phyloP scores from a whole-genome alignment of 805 yeast species.

The Novakomyces olei region DNA sequence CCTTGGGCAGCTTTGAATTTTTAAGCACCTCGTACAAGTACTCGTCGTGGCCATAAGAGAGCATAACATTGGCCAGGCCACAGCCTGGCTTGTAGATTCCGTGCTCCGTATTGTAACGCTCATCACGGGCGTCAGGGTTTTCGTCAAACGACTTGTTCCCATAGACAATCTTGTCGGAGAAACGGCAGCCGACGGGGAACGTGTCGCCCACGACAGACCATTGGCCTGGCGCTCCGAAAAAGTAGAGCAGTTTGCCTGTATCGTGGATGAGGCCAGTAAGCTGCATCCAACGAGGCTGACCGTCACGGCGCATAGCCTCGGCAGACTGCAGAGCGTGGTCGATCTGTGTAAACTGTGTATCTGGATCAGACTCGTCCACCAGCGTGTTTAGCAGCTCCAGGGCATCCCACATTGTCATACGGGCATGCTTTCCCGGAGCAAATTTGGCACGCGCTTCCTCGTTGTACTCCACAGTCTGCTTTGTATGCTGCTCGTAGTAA shows the following conservation, averaged over 20 bases:
- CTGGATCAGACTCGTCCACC: conserved; percentile 54
- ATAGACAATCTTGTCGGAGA: conserved; percentile 35
- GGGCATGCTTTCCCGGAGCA: conserved; percentile 42
- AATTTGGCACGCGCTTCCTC: conserved; percentile 50
- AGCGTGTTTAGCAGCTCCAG: conserved; percentile 35
- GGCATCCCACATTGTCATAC: conserved; percentile 55
- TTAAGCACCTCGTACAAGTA: conserved; percentile 55
- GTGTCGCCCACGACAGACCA: conserved; percentile 72
- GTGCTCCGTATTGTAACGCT: conserved; percentile 40
- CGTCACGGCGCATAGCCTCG: conserved; percentile 45
- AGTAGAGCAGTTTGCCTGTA: conserved; percentile 44
- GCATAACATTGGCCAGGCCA: conserved; percentile 47
- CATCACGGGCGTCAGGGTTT: conserved; percentile 41
- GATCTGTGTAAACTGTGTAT: conserved; percentile 49
- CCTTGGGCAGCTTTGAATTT: conserved; percentile 36
- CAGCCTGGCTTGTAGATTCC: conserved; percentile 45
- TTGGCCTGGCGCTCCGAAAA: conserved; percentile 50
- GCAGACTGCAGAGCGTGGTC: conserved; percentile 61
- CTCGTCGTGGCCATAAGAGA: conserved; percentile 65
- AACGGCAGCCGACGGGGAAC: conserved; percentile 52
- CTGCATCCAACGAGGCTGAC: conserved; percentile 57
- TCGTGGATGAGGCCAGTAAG: conserved; percentile 52
- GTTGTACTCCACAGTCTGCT: conserved; percentile 51
- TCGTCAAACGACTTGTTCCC: conserved; percentile 35
- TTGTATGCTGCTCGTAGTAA: conserved; percentile 44